Conservation (phyloP, 148 eudicot species). For the Salicornia ramosissima region DNA sequence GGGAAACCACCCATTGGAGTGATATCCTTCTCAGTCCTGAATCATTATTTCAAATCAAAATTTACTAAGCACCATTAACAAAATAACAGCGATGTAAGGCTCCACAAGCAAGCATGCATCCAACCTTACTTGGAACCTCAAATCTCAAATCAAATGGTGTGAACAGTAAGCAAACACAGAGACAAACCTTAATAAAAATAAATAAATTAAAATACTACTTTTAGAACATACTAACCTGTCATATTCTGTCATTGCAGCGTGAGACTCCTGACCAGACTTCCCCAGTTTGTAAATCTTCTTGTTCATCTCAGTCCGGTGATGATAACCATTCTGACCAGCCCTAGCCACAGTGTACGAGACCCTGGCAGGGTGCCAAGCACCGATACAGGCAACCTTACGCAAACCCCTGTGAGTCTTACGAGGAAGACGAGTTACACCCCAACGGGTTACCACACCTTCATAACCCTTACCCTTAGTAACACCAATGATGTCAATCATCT, state of each 20-base stretch:
- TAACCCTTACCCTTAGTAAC: constrained; percentile 76
- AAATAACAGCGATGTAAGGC: no score
- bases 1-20: constrained; percentile 98
- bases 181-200: no score
- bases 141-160: no score
- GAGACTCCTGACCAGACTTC: constrained; percentile 47
- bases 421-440: constrained; percentile 79
- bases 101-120: background rate
- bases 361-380: constrained; percentile 78
- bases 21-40: constrained; percentile 85
- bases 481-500: constrained; percentile 72
- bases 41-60: background rate
- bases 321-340: constrained; percentile 80
- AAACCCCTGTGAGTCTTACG: constrained; percentile 79
- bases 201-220: no score
- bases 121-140: background rate
- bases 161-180: no score
- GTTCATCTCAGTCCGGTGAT: constrained; percentile 77
- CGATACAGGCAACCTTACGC: constrained; percentile 75
- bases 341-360: constrained; percentile 73
- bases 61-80: no score
- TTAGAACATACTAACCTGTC: constrained; percentile 44
- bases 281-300: constrained; percentile 71
- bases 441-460: constrained; percentile 75
- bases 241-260: constrained; percentile 52